A percentile compares a stretch with the other conserved stretches of the same genome.
Conservation (phyloP, 116 monocot genomes). For the Dioscorea cayenensis region DNA sequence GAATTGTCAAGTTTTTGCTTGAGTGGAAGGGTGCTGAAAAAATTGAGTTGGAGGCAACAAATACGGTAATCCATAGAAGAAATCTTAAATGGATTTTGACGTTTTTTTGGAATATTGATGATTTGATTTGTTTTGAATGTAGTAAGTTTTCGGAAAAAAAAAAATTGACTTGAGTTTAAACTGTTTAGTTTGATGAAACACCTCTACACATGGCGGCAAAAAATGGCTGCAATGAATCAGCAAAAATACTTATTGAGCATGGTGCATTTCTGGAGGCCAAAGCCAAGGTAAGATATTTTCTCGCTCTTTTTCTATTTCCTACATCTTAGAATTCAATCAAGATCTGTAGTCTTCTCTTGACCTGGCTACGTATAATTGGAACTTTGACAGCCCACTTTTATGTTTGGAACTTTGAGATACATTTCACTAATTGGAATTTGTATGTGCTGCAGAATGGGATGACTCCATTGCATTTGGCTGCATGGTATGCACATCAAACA, state of each 20-base stretch:
- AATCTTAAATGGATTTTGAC: neutral
- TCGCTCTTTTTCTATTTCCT: neutral
- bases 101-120: too few species aligned
- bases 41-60: slow-evolving; percentile 72
- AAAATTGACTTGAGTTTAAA: neutral
- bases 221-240: slow-evolving; percentile 62
- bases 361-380: neutral
- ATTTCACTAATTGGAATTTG: neutral
- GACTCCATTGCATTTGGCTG: slow-evolving; percentile 90
- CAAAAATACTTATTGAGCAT: slow-evolving; percentile 48
- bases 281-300: slow-evolving; percentile 34
- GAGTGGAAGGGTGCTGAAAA: slow-evolving; percentile 53
- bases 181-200: slow-evolving; percentile 85
- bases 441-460: slow-evolving; percentile 81
- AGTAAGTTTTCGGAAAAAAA: too few species aligned
- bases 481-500: slow-evolving; percentile 66
- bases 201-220: slow-evolving; percentile 96
- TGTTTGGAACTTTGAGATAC: neutral
- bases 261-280: slow-evolving; percentile 72
- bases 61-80: slow-evolving; percentile 59
- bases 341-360: neutral
- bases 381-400: neutral
- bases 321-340: neutral
- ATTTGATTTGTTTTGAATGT: neutral
- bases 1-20: slow-evolving; percentile 62